These are phyloP conservation scores for Heliamphora exappendiculata DNA, from an alignment of 148 eudicot species.

Conservation along the genomic window DNA sequence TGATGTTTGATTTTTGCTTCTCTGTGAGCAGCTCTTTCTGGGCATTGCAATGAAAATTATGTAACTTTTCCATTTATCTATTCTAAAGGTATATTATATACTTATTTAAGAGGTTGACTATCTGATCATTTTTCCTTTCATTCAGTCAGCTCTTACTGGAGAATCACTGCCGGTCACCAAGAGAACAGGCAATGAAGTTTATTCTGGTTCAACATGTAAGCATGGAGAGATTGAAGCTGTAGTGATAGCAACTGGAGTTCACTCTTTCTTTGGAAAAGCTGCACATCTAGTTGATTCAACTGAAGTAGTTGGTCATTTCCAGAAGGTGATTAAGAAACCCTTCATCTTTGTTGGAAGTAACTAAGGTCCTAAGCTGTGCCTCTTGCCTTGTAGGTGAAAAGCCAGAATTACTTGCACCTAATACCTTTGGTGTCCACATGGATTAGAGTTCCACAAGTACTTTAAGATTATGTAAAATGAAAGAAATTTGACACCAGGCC, in stretches of 20 bases:
- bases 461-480: neutral
- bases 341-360: neutral
- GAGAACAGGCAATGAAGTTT: slow-evolving; percentile 59
- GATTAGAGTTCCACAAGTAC: neutral
- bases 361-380: neutral
- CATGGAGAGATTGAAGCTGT: slow-evolving; percentile 73
- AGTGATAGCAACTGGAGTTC: slow-evolving; percentile 67
- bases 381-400: neutral
- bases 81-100: neutral
- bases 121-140: slow-evolving; percentile 2
- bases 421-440: neutral
- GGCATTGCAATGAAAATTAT: neutral
- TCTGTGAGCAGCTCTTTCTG: slow-evolving; percentile 1
- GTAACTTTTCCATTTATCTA: neutral
- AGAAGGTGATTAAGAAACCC: slow-evolving; percentile 36
- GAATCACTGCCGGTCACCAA: slow-evolving; percentile 67
- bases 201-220: slow-evolving; percentile 68
- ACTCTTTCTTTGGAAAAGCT: slow-evolving; percentile 71
- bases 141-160: slow-evolving; percentile 76
- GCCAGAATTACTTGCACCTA: neutral
- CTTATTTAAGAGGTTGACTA: neutral
- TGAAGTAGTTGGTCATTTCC: slow-evolving; percentile 61
- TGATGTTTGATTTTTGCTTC: neutral
- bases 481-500: neutral
- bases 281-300: slow-evolving; percentile 68